Evolutionary conservation across 2,329 filamentous ascomycete genomes (phyloP).

Genomic region (Dactylellina sp.): DNA sequence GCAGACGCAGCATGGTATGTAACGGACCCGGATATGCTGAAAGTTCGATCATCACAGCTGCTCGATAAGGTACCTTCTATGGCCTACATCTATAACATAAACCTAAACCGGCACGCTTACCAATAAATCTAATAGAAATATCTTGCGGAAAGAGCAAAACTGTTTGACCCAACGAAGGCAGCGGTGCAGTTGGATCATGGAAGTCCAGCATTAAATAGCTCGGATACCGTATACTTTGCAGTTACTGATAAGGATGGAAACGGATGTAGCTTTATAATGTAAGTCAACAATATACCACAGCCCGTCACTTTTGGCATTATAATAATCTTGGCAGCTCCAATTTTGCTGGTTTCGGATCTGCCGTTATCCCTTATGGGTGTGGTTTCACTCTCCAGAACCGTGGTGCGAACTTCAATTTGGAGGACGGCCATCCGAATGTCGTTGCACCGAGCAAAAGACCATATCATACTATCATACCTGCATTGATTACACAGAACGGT

Average conservation of each 20-base stretch:
- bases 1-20: constrained; percentile 91
- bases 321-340: constrained; percentile 70
- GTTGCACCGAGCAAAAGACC: constrained; percentile 85
- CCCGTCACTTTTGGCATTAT: neutral
- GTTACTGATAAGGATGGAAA: constrained; percentile 85
- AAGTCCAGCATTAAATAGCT: constrained; percentile 83
- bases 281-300: neutral
- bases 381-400: constrained; percentile 96
- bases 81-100: constrained; percentile 65
- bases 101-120: constrained; percentile 63
- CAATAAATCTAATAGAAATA: constrained; percentile 58
- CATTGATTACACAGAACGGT: constrained; percentile 78
- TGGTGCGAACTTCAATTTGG: constrained; percentile 84
- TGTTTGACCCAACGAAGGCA: constrained; percentile 71
- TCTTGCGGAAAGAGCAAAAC: constrained; percentile 71
- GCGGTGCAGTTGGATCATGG: constrained; percentile 73
- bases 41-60: constrained; percentile 77
- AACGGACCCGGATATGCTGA: constrained; percentile 79
- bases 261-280: constrained; percentile 92
- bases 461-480: constrained; percentile 98
- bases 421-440: constrained; percentile 77
- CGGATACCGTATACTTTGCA: constrained; percentile 94
- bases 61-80: constrained; percentile 75
- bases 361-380: constrained; percentile 84
- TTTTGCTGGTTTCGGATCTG: constrained; percentile 88